Evolutionary conservation across 1,284 basidiomycete genomes (phyloP).

Genomic region (Coniophora puteana): DNA sequence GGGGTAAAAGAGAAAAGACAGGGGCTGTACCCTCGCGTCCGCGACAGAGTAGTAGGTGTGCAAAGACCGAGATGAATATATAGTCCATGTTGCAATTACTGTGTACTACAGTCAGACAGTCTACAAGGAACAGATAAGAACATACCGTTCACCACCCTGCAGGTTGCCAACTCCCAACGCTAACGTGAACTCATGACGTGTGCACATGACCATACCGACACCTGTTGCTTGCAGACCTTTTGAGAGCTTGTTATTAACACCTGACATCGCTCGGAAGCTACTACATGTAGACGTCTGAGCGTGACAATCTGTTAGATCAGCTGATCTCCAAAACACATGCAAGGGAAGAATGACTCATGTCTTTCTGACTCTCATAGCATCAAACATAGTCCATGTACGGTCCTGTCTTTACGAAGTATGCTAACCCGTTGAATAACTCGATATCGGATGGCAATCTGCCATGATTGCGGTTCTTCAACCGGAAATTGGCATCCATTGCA

Average conservation of each 20-base stretch:
- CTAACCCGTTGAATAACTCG: constrained; percentile 16
- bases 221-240: constrained; percentile 8
- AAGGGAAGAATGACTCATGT: constrained; percentile 13
- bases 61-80: too few relatives aligned
- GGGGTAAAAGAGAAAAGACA: too few relatives aligned
- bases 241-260: background rate
- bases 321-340: too few relatives aligned
- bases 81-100: constrained; percentile 18
- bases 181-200: constrained; percentile 8
- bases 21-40: too few relatives aligned
- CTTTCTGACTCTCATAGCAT: constrained; percentile 9
- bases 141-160: constrained; percentile 13
- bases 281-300: constrained; percentile 3
- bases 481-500: constrained; percentile 27
- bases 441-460: constrained; percentile 18
- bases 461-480: constrained; percentile 20
- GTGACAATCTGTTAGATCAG: background rate
- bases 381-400: constrained; percentile 17
- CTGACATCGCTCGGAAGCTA: background rate
- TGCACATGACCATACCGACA: constrained; percentile 6
- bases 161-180: constrained; percentile 8
- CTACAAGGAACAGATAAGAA: background rate
- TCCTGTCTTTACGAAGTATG: constrained; percentile 23
- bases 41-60: too few relatives aligned
- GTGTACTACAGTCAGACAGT: constrained; percentile 6